Base-by-base conservation (phyloP, 257 asterid species). In the Ocimum tenuiflorum region DNA sequence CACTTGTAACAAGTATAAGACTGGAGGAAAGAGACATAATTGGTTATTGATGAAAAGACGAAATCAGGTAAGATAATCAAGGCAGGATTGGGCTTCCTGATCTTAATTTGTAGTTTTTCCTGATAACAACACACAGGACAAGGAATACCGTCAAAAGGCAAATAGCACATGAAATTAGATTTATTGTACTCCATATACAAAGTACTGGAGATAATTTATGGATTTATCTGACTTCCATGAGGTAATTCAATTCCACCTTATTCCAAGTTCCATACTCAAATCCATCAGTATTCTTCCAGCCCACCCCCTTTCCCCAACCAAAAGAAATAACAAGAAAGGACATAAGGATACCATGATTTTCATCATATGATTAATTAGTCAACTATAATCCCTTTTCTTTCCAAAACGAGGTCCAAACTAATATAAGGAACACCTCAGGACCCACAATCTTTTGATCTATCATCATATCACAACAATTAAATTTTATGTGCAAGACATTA, bases 111-210 rank as follows among this genome's bases (percentile, higher is more conserved):
- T 20, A 11, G 4, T 12, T 66, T 14, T 22, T 14, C 31, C 7
- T 3, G 14, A 17, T 12, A 38, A n/a, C 20, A 24, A 47, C 36
- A 42, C 13, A 38, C 5, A 64, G 36, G 58, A 41, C 33, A 62
- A 56, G 15, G 57, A 36, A 63, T 22, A 22, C 66, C 8, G 54
- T 29, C n/a, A 27, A 2, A 47, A 47, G 42, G 54, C 50, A 33
- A 23, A 53, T 42, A 48, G 33, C 41, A 23, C 45, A 74, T 42
- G 49, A 47, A 52, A n/a, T n/a, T n/a, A n/a, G n/a, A n/a, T n/a
- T n/a, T n/a, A n/a, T n/a, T n/a, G n/a, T n/a, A n/a, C n/a, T n/a
- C n/a, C 63, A 38, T 36, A 59, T 69, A 38, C 39, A 46, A 63
- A 23, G 55, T 45, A 64, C 31, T n/a, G n/a, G n/a, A n/a, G n/a